Evolutionary conservation across 2,329 filamentous ascomycete genomes (phyloP).

Genomic region (Simplicillium aogashimaense): DNA sequence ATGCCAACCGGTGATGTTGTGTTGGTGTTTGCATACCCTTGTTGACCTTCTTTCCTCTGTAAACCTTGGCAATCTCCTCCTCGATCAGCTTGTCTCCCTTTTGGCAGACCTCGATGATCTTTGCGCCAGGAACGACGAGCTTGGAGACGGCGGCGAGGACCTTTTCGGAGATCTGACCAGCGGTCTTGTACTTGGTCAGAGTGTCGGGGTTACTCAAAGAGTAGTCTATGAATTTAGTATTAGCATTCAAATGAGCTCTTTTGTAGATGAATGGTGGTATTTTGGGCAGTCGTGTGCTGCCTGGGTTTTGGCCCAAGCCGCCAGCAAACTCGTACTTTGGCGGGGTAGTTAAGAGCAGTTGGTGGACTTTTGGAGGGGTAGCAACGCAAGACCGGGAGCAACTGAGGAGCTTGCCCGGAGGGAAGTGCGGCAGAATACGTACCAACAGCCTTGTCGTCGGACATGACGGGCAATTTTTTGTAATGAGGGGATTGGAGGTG

Average conservation of each 20-base stretch:
- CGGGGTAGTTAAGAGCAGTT: slow-evolving; percentile 6
- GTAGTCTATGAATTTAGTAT: slow-evolving; percentile 52
- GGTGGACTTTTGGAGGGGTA: slow-evolving; percentile 1
- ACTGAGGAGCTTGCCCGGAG: not conserved
- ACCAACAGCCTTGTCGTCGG: slow-evolving; percentile 36
- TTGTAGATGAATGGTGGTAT: not conserved
- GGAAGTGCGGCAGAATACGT: slow-evolving; percentile 14
- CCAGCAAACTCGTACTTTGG: slow-evolving; percentile 4
- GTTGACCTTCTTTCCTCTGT: slow-evolving; percentile 92
- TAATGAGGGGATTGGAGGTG: slow-evolving; percentile 7
- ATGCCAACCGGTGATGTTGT: no score
- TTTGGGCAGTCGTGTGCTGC: slow-evolving; percentile 3
- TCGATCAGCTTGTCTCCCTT: slow-evolving; percentile 91
- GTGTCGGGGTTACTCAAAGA: slow-evolving; percentile 86
- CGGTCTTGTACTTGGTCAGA: slow-evolving; percentile 98
- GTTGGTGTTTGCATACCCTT: slow-evolving; percentile 56
- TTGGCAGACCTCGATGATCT: slow-evolving; percentile 90
- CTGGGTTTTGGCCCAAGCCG: not conserved
- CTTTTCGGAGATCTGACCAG: slow-evolving; percentile 89
- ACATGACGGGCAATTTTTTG: slow-evolving; percentile 26
- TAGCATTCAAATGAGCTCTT: not conserved
- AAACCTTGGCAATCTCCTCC: slow-evolving; percentile 90
- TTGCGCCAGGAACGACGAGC: slow-evolving; percentile 72
- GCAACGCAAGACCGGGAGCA: slow-evolving; percentile 1
- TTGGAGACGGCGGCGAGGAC: slow-evolving; percentile 76